Evolutionary conservation across 179 eudicot genomes (phyloP).

Genomic region (Camellia oleifera): DNA sequence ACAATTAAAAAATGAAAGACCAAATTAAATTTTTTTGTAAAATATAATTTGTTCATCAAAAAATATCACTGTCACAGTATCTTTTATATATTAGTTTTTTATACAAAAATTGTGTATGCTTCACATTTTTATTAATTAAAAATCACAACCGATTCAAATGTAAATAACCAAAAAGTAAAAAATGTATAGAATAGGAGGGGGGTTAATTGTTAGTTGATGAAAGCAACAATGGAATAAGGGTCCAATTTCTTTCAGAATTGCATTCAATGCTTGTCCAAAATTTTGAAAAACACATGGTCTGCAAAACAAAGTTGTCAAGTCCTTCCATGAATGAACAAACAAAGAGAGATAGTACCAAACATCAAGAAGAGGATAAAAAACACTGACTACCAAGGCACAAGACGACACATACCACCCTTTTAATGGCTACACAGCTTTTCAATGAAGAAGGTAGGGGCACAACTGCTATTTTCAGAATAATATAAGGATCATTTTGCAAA

Average conservation of each 20-base stretch:
- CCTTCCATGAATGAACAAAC: slow-evolving; percentile 4
- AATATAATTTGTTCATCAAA: too few species aligned
- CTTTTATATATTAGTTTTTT: too few species aligned
- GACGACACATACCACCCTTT: neutral
- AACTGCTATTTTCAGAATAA: neutral
- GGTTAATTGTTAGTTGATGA: neutral
- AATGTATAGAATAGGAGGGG: too few species aligned
- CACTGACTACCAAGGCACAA: neutral
- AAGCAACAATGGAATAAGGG: neutral
- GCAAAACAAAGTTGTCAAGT: neutral
- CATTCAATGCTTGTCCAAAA: neutral
- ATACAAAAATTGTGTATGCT: too few species aligned
- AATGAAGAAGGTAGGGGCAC: neutral
- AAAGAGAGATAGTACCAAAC: slow-evolving; percentile 10
- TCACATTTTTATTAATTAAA: too few species aligned
- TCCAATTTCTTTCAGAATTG: neutral
- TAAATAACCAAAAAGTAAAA: too few species aligned
- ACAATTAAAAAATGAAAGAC: too few species aligned
- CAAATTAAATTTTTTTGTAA: too few species aligned
- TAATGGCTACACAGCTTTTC: neutral
- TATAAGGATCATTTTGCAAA: neutral
- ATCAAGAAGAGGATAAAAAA: neutral
- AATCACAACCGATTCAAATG: too few species aligned
- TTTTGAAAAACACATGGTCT: neutral
- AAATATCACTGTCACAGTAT: too few species aligned